Conservation (phyloP, 2,329 filamentous ascomycete genomes). For the Pseudohalonectria lignicola region DNA sequence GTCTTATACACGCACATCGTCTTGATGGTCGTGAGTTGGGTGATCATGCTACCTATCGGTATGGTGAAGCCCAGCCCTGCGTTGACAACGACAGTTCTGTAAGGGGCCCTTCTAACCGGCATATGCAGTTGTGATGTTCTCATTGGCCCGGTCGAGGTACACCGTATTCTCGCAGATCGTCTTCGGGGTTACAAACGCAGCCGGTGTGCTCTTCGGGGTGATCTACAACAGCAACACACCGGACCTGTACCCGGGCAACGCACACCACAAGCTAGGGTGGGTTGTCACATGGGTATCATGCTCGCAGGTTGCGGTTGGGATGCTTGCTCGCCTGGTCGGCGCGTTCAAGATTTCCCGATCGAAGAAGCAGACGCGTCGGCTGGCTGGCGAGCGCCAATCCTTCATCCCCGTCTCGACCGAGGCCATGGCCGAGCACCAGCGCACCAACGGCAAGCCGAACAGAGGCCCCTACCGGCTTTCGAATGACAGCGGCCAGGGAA, state of each 20-base stretch:
- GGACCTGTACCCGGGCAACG: slow-evolving; percentile 76
- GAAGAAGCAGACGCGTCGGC: no score
- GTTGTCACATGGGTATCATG: slow-evolving; percentile 60
- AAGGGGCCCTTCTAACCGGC: no score
- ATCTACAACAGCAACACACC: slow-evolving; percentile 75
- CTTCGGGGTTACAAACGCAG: slow-evolving; percentile 52
- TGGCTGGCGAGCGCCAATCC: slow-evolving; percentile 37
- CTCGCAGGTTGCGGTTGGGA: slow-evolving; percentile 58
- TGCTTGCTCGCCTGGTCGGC: slow-evolving; percentile 51
- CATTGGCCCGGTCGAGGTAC: slow-evolving; percentile 66
- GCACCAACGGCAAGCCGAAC: slow-evolving; percentile 18
- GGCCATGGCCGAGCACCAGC: slow-evolving; percentile 34
- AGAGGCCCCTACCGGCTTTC: slow-evolving; percentile 46
- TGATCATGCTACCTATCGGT: slow-evolving; percentile 63
- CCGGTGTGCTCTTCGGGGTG: slow-evolving; percentile 53
- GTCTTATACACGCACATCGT: slow-evolving; percentile 60
- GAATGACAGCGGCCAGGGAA: slow-evolving; percentile 64
- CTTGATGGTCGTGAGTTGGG: slow-evolving; percentile 62
- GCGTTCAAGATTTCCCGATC: slow-evolving; percentile 25
- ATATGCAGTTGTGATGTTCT: slow-evolving; percentile 87
- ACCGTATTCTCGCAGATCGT: slow-evolving; percentile 57
- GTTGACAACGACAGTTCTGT: no score
- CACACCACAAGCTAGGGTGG: slow-evolving; percentile 87
- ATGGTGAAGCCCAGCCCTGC: no score
- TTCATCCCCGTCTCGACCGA: slow-evolving; percentile 53